Evolutionary conservation across 2,329 filamentous ascomycete genomes (phyloP).

Genomic region (Botryosphaeria dothidea): DNA sequence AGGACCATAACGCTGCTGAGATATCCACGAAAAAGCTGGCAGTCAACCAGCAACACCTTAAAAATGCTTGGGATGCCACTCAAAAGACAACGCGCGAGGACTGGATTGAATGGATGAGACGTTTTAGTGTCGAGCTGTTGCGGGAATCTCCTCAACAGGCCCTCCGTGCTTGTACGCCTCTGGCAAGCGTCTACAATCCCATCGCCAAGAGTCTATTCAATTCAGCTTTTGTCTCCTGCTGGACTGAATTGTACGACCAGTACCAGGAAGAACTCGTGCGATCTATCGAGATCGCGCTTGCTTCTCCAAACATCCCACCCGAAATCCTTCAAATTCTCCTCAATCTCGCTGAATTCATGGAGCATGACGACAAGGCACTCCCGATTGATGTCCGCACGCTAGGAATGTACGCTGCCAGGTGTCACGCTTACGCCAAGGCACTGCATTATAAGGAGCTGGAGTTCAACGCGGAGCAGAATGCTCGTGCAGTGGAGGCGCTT

Average conservation of each 20-base stretch:
- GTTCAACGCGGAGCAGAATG: constrained; percentile 96
- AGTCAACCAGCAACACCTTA: constrained; percentile 96
- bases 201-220: constrained; percentile 95
- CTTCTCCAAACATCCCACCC: constrained; percentile 91
- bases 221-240: constrained; percentile 97
- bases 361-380: constrained; percentile 97
- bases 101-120: constrained; percentile 98
- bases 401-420: constrained; percentile 91
- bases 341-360: constrained; percentile 99
- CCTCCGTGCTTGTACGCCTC: constrained; percentile 83
- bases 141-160: constrained; percentile 96
- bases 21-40: constrained; percentile 91
- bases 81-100: constrained; percentile 98
- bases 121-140: constrained; percentile 92
- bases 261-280: constrained; percentile 96
- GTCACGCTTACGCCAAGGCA: constrained; percentile 96
- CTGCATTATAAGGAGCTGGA: constrained; percentile 99
- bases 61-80: constrained; percentile 94
- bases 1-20: constrained; percentile 80
- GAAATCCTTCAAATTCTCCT: constrained; percentile 92
- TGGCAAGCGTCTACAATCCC: constrained; percentile 89
- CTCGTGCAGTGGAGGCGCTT: constrained; percentile 89
- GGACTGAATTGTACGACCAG: constrained; percentile 95
- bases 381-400: constrained; percentile 96
- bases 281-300: constrained; percentile 93